Conservation (phyloP, 1,284 basidiomycete genomes). For the Amylostereum areolatum region DNA sequence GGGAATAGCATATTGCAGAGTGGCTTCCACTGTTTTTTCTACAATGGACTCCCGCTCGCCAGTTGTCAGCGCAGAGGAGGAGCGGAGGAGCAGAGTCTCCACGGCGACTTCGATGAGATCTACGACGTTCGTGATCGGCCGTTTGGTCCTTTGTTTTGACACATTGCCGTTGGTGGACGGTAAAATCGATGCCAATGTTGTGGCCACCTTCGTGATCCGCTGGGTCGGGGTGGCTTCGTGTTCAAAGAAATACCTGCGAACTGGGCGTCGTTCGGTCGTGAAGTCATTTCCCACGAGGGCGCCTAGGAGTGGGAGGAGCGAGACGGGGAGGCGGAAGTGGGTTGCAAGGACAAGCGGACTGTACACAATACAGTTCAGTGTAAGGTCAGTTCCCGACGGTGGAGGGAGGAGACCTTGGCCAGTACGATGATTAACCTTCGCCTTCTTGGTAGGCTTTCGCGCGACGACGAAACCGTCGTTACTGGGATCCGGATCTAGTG, state of each 20-base stretch:
- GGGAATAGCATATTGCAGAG: constrained; percentile 70
- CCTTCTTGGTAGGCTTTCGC: constrained; percentile 34
- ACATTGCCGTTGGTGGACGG: constrained; percentile 28
- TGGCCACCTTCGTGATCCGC: constrained; percentile 54
- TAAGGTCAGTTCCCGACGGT: constrained; percentile 29
- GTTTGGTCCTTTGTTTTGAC: constrained; percentile 43
- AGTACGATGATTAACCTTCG: constrained; percentile 21
- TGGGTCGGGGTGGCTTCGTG: constrained; percentile 45
- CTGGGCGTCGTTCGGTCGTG: constrained; percentile 33
- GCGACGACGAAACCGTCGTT: constrained; percentile 62
- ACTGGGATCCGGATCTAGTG: constrained; percentile 26
- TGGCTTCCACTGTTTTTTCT: constrained; percentile 64
- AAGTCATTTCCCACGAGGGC: constrained; percentile 87
- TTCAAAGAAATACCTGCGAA: constrained; percentile 67
- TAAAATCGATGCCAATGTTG: constrained; percentile 47
- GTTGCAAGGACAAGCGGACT: constrained; percentile 59
- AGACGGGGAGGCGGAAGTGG: constrained; percentile 62
- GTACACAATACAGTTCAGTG: constrained; percentile 55
- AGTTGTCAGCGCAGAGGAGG: constrained; percentile 39
- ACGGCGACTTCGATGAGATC: constrained; percentile 69
- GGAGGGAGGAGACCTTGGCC: constrained; percentile 52
- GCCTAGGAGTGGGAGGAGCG: constrained; percentile 79
- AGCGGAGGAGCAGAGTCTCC: constrained; percentile 47
- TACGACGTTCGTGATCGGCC: constrained; percentile 60
- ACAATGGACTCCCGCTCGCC: constrained; percentile 62